Conservation (phyloP, 106 monocot species). For the Dendrobium nobile region DNA sequence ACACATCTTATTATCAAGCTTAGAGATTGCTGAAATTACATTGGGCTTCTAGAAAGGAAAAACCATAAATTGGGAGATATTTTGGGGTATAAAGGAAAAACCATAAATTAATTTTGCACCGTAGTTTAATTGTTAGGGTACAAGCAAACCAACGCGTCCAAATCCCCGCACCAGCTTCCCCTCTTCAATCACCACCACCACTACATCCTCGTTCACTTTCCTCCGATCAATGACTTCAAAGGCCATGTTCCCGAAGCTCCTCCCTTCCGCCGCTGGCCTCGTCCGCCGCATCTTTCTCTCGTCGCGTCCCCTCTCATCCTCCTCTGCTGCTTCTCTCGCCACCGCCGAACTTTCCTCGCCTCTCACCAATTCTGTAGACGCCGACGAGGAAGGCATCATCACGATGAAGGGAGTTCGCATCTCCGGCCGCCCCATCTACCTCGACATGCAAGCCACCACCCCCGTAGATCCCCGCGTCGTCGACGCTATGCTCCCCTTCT, state of each 20-base stretch:
- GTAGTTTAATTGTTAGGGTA: too few species aligned
- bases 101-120: too few species aligned
- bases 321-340: conserved; percentile 16
- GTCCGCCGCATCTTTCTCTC: conserved; percentile 16
- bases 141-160: too few species aligned
- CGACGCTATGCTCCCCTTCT: conserved; percentile 94
- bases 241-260: conserved; percentile 7
- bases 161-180: too few species aligned
- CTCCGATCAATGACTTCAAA: background rate
- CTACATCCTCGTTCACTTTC: too few species aligned
- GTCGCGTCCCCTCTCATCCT: conserved; percentile 5
- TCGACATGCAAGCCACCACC: conserved; percentile 98
- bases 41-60: too few species aligned
- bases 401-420: conserved; percentile 82
- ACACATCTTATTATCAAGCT: too few species aligned
- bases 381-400: conserved; percentile 21
- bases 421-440: conserved; percentile 81
- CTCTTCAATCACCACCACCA: too few species aligned
- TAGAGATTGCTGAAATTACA: too few species aligned
- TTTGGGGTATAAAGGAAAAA: too few species aligned
- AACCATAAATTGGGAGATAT: too few species aligned
- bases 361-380: conserved; percentile 1
- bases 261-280: conserved; percentile 3
- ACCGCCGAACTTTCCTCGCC: background rate
- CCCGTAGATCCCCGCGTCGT: conserved; percentile 95